These are phyloP conservation scores for Ustilago xerochloae DNA, from an alignment of 1,284 basidiomycete species.

Conservation along the genomic window DNA sequence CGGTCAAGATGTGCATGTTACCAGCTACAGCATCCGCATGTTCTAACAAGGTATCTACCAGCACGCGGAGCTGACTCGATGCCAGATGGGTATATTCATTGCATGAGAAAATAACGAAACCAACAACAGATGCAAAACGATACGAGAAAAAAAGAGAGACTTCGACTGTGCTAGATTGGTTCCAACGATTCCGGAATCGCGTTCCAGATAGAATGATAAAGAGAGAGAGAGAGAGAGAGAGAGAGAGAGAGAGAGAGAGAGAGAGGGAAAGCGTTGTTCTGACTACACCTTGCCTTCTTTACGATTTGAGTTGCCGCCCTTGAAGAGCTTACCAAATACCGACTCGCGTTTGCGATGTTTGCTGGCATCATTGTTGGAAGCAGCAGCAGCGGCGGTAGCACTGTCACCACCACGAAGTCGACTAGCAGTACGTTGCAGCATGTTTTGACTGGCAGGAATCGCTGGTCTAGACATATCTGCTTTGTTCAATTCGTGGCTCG, in stretches of 20 bases:
- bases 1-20: not conserved
- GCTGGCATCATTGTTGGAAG: not conserved
- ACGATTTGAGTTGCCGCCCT: slow-evolving; percentile 12
- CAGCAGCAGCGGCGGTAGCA: not conserved
- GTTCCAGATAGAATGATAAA: too few species aligned
- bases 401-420: slow-evolving; percentile 9
- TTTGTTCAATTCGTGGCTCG: slow-evolving; percentile 6
- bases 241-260: too few species aligned
- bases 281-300: slow-evolving; percentile 35
- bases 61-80: not conserved
- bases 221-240: too few species aligned
- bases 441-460: slow-evolving; percentile 9
- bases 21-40: not conserved
- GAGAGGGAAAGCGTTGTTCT: too few species aligned
- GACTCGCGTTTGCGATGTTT: slow-evolving; percentile 30
- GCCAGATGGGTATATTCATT: slow-evolving; percentile 5
- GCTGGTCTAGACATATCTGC: not conserved
- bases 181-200: too few species aligned
- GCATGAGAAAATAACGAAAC: not conserved
- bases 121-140: not conserved
- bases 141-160: not conserved
- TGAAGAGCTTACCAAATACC: slow-evolving; percentile 47
- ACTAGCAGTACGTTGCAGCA: slow-evolving; percentile 36
- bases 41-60: too few species aligned
- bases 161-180: not conserved